A percentile compares a stretch with the other conserved stretches of the same genome.
phyloP scores from a whole-genome alignment of 108 stramenopile species.

The Nannochloropsis granulata region DNA sequence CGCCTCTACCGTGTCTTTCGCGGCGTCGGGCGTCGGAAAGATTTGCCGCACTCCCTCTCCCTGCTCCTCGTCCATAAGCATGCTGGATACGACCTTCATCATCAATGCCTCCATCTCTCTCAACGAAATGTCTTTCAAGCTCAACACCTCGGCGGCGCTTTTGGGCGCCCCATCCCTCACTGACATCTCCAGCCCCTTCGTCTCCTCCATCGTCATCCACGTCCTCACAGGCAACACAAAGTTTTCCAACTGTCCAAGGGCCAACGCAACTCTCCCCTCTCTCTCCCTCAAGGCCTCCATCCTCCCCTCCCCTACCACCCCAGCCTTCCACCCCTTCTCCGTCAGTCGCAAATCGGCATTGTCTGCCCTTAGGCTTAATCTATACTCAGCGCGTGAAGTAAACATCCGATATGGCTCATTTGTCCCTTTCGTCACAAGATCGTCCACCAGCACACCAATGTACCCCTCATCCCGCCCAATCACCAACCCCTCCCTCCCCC shows the following conservation, averaged over 20 bases:
- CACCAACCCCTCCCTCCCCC: constrained; percentile 48
- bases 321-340: constrained; percentile 66
- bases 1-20: constrained; percentile 69
- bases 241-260: constrained; percentile 41
- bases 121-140: constrained; percentile 66
- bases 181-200: constrained; percentile 46
- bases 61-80: constrained; percentile 33
- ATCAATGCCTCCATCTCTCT: constrained; percentile 61
- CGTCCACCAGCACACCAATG: constrained; percentile 93
- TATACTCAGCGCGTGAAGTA: constrained; percentile 86
- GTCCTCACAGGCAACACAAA: constrained; percentile 60
- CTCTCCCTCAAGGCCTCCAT: constrained; percentile 56
- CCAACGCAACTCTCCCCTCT: constrained; percentile 51
- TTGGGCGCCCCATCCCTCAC: constrained; percentile 63
- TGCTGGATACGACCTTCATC: background rate
- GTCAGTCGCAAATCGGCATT: constrained; percentile 92
- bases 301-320: constrained; percentile 64
- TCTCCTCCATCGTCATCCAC: constrained; percentile 44
- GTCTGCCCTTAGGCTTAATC: constrained; percentile 62
- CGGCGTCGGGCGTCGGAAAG: constrained; percentile 49
- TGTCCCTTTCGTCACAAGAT: constrained; percentile 83
- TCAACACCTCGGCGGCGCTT: constrained; percentile 65
- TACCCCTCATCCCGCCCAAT: constrained; percentile 86
- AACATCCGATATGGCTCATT: constrained; percentile 96
- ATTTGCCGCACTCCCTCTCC: constrained; percentile 5